These are phyloP conservation scores for Colletotrichum neosansevieriae DNA, from an alignment of 2,329 filamentous ascomycete species.

Conservation along the genomic window DNA sequence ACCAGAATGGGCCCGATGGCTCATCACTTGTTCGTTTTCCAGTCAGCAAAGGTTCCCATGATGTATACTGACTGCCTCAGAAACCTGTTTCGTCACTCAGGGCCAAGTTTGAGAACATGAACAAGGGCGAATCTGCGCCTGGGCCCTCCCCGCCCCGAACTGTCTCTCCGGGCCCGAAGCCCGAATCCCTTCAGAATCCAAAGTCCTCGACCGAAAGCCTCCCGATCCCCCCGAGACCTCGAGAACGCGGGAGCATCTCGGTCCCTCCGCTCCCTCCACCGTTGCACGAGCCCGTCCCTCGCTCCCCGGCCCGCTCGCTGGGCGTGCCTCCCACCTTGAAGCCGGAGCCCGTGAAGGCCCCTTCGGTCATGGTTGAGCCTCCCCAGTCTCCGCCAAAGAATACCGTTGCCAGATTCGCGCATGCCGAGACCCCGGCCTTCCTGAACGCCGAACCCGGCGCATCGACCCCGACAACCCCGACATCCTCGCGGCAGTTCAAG, in stretches of 20 bases:
- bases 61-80: slow-evolving; percentile 56
- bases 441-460: slow-evolving; percentile 61
- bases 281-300: slow-evolving; percentile 40
- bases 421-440: slow-evolving; percentile 58
- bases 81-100: slow-evolving; percentile 85
- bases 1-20: slow-evolving; percentile 75
- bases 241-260: slow-evolving; percentile 40
- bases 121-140: slow-evolving; percentile 55
- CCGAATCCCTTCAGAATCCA: slow-evolving; percentile 56
- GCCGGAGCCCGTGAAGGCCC: slow-evolving; percentile 60
- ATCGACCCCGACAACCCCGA: slow-evolving; percentile 54
- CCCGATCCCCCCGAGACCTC: slow-evolving; percentile 46
- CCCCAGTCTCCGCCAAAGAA: slow-evolving; percentile 76
- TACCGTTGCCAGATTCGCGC: slow-evolving; percentile 49
- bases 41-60: not conserved
- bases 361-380: slow-evolving; percentile 76
- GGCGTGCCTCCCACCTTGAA: slow-evolving; percentile 58
- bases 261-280: slow-evolving; percentile 42
- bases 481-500: slow-evolving; percentile 61
- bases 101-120: slow-evolving; percentile 85
- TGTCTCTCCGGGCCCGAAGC: slow-evolving; percentile 55
- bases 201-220: slow-evolving; percentile 53
- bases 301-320: slow-evolving; percentile 54
- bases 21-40: slow-evolving; percentile 75
- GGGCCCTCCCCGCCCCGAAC: slow-evolving; percentile 47